Evolutionary conservation across 2,329 filamentous ascomycete species (phyloP).

Genomic region (Aspergillus aculeatus): DNA sequence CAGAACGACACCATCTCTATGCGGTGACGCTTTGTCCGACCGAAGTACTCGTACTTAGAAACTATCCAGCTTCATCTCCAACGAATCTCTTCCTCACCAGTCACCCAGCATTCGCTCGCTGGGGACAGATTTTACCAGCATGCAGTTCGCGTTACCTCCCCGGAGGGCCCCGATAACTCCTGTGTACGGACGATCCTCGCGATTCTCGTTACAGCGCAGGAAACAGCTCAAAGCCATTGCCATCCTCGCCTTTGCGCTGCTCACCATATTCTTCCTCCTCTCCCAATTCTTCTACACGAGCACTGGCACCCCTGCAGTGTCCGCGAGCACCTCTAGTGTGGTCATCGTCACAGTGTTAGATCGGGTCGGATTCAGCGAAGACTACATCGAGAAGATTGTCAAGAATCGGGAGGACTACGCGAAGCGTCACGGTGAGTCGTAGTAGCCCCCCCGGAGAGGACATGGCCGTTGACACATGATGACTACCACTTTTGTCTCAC

Average conservation of each 20-base stretch:
- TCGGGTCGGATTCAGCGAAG: slow-evolving; percentile 59
- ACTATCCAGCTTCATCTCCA: background rate
- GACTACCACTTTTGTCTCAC: background rate
- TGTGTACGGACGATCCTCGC: slow-evolving; percentile 59
- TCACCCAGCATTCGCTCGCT: slow-evolving; percentile 20
- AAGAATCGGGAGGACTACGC: slow-evolving; percentile 86
- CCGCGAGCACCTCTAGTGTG: slow-evolving; percentile 47
- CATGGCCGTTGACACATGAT: background rate
- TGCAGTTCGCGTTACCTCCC: slow-evolving; percentile 89
- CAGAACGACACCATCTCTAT: background rate
- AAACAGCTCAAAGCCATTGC: slow-evolving; percentile 62
- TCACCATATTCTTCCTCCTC: slow-evolving; percentile 63
- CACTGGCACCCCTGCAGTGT: slow-evolving; percentile 25
- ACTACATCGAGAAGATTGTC: slow-evolving; percentile 71
- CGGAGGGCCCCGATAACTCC: slow-evolving; percentile 77
- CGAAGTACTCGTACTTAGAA: background rate
- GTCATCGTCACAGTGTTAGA: slow-evolving; percentile 88
- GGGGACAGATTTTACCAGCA: slow-evolving; percentile 38
- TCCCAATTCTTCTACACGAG: slow-evolving; percentile 41
- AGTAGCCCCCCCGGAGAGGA: slow-evolving; percentile 20
- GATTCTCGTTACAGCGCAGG: slow-evolving; percentile 50
- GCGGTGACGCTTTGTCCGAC: slow-evolving; percentile 3
- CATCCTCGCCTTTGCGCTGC: slow-evolving; percentile 53
- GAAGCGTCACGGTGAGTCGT: slow-evolving; percentile 69
- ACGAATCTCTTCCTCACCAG: slow-evolving; percentile 5